Evolutionary conservation across 805 yeast species (phyloP), one percentile per base, ranked within the genome.

Genomic region (Saccharomycopsis javanensis): DNA sequence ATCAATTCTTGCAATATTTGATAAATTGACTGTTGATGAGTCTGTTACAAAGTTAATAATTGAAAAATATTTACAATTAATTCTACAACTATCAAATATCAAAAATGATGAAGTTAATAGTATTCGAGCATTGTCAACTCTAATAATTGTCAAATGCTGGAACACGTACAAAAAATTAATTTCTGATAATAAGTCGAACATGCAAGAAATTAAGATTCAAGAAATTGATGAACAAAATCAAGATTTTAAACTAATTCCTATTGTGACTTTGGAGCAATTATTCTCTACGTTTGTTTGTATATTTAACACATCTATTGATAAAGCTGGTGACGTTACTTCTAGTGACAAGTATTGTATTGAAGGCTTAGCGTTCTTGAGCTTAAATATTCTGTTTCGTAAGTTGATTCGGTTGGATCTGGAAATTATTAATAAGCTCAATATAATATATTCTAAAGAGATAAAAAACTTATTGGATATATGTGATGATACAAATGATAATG

Each of bases 341-440:
- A 25, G 35, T 18, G 56, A 58, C 13, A 55, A 60, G 34, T 46
- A 60, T 18, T 33, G 53, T 42, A 61, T 71, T 34, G 75, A 72
- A 61, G 73, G 71, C 1, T 52, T 72, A 37, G 71, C 74, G 7
- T 70, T 66, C 38, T 54, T 74, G 5, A 69, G 72, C 2, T 66
- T 78, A 37, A 74, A 72, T 56, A 60, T 67, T 10, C 57, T 66
- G 4, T 62, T 73, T 4, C 72, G 71, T 55, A 63, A 65, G 11
- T 33, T 54, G n/a, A 25, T 79, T 6, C 66, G 82, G 61, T 53
- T 58, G n/a, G 72, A 75, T 59, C 66, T 66, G n/a, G 61, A 57
- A 16, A 62, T 71, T 3, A 61, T 73, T 5, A 66, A 66, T 2
- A 52, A 54, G 4, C 42, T 75, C 4, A 54, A 65, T 2, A 51